A percentile compares a stretch with the other conserved stretches of the same genome.
Conservation (phyloP, 306 rosid genomes). For the Castanospermum australe region DNA sequence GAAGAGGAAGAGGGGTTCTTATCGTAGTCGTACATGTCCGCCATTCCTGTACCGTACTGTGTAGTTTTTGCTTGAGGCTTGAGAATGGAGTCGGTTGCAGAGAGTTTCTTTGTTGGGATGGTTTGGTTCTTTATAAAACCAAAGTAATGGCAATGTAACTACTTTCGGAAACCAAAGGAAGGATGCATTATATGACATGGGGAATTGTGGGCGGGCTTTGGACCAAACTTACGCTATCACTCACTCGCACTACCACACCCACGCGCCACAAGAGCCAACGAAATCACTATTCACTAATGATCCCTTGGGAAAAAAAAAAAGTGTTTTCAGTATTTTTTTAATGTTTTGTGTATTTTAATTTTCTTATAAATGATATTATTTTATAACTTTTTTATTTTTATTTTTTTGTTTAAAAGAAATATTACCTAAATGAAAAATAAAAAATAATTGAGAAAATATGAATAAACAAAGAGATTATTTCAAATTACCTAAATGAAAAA, state of each 20-base stretch:
- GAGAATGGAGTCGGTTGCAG: background rate
- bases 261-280: constrained; percentile 30
- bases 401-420: too few relatives aligned
- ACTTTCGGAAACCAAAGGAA: background rate
- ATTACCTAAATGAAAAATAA: too few relatives aligned
- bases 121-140: constrained; percentile 10
- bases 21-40: constrained; percentile 31
- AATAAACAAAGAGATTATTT: too few relatives aligned
- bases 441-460: too few relatives aligned
- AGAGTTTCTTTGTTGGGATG: constrained; percentile 13
- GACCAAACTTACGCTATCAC: background rate
- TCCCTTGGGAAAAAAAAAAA: too few relatives aligned
- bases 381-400: too few relatives aligned
- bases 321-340: too few relatives aligned
- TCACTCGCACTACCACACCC: background rate
- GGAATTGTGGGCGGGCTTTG: constrained; percentile 27
- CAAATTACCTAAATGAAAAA: too few relatives aligned
- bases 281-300: too few relatives aligned
- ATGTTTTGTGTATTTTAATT: too few relatives aligned
- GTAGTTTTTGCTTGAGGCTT: too few relatives aligned
- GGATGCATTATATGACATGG: background rate
- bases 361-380: too few relatives aligned
- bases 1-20: constrained; percentile 36
- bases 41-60: constrained; percentile 37
- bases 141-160: background rate